Evolutionary conservation across 192 early-diverging fungal species (phyloP).

Genomic region (Entomortierella chlamydospora): DNA sequence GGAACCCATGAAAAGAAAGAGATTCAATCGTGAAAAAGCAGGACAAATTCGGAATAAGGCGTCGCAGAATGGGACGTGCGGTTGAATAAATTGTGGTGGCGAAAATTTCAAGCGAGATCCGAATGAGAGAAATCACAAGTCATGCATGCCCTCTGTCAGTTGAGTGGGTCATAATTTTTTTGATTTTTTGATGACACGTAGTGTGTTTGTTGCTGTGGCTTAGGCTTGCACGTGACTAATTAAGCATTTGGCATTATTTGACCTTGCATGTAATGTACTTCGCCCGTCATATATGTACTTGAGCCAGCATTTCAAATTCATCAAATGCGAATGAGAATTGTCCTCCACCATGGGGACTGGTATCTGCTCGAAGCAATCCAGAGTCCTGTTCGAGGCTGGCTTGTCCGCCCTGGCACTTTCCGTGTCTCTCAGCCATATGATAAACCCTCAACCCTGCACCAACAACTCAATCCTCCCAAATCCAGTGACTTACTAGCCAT

Average conservation of each 20-base stretch:
- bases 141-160: too few species aligned
- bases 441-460: neutral
- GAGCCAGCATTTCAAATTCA: neutral
- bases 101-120: too few species aligned
- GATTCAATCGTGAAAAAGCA: neutral
- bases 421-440: slow-evolving; percentile 38
- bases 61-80: neutral
- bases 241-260: too few species aligned
- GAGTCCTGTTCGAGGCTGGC: slow-evolving; percentile 18
- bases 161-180: too few species aligned
- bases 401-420: slow-evolving; percentile 42
- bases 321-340: slow-evolving; percentile 16
- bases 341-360: neutral
- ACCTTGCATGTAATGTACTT: too few species aligned
- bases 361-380: slow-evolving; percentile 18
- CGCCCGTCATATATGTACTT: neutral
- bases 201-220: too few species aligned
- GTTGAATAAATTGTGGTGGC: neutral
- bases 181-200: too few species aligned
- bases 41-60: neutral
- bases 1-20: slow-evolving; percentile 34
- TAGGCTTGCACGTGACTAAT: too few species aligned
- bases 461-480: neutral
- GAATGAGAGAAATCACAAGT: too few species aligned
- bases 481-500: neutral